A percentile compares a stretch with the other conserved stretches of the same genome.
Conservation (phyloP, 306 rosid genomes). For the Pyrus betulifolia region DNA sequence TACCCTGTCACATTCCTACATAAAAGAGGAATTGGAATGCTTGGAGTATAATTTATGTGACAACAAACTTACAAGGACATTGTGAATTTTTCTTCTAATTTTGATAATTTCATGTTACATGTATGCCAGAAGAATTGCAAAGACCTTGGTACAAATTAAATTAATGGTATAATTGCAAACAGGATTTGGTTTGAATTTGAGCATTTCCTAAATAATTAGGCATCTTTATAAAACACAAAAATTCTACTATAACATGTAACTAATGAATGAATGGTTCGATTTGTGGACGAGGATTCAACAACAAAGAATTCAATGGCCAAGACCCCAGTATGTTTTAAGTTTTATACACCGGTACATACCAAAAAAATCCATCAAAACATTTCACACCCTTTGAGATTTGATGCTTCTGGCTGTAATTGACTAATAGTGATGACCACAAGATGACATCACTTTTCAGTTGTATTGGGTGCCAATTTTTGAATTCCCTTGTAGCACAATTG, state of each 20-base stretch:
- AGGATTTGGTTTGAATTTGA: not conserved
- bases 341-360: not conserved
- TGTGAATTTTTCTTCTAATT: not conserved
- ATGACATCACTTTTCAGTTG: not conserved
- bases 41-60: not conserved
- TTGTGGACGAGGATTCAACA: not conserved
- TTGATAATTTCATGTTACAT: not conserved
- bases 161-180: not conserved
- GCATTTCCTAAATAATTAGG: not conserved
- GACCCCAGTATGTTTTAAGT: not conserved
- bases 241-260: not conserved
- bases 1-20: not conserved
- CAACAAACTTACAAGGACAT: not conserved
- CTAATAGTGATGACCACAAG: not conserved
- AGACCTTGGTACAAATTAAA: not conserved
- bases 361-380: not conserved
- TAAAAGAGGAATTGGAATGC: not conserved
- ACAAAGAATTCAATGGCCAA: too few species aligned
- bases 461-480: not conserved
- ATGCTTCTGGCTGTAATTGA: not conserved
- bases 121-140: not conserved
- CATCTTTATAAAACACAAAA: not conserved
- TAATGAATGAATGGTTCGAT: too few species aligned
- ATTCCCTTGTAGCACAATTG: too few species aligned
- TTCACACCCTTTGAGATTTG: not conserved